Evolutionary conservation across 768 basidiomycete genomes (phyloP), one percentile per base, ranked within the genome.

Genomic region (Mycena haematopus): DNA sequence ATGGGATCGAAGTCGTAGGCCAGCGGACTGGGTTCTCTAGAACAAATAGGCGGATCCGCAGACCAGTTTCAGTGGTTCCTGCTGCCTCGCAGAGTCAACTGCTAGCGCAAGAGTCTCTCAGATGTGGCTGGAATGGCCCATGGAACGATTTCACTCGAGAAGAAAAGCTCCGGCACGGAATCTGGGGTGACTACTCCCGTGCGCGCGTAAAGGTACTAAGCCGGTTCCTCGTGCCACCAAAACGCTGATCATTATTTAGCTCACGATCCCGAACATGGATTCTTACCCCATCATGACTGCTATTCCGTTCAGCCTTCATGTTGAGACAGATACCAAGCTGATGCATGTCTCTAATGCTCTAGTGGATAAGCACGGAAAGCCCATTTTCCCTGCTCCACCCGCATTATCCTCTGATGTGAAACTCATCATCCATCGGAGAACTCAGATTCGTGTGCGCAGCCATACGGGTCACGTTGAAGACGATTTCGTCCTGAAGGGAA

Each of bases 101-200:
- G 5, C 24, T 59, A 1, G 47, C 21, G 6, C 55, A 31, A 22
- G 61, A 63, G 21, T 22, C 49, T 3, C 25, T 66, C 15, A 42
- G 19, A 19, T 61, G 60, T 38, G 51, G 56, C 29, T 63, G 60
- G 61, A 52, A 19, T 14, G 65, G 65, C 3, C 40, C 29, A 8
- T 66, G 53, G 56, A 55, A 21, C 19, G 35, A 35, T 14, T 25
- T 50, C 10, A 46, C 24, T 8, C 10, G 11, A 3, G 56, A 54
- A 19, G 52, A 66, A 24, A 59, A 66, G 27, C 25, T 66, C 11
- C 17, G 65, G 14, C 14, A 51, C 19, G 61, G 61, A 4, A 56
- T 66, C 21, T 66, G 61, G 61, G 65, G 65, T 1, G 61, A 66
- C 7, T 66, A 66, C 31, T 62, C 65, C 10, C 54, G 46, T 60